Evolutionary conservation across 148 eudicot genomes (phyloP).

Genomic region (Fagopyrum tataricum): DNA sequence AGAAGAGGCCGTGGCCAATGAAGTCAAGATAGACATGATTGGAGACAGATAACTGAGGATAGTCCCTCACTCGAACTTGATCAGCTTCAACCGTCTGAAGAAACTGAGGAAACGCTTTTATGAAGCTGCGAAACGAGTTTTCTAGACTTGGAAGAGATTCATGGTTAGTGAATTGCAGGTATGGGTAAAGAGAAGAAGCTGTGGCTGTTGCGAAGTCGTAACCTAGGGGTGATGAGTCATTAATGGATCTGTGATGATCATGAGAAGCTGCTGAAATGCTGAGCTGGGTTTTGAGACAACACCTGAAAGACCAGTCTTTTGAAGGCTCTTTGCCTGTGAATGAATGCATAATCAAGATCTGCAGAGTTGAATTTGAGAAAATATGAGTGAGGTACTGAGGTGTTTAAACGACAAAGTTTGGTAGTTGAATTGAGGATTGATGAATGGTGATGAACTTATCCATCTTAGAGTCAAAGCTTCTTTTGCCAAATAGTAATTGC

Average conservation of each 20-base stretch:
- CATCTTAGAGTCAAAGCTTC: slow-evolving; percentile 1
- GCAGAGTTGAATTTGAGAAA: background rate
- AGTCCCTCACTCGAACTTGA: slow-evolving; percentile 42
- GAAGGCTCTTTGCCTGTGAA: slow-evolving; percentile 5
- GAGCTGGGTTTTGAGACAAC: slow-evolving; percentile 3
- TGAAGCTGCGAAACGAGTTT: slow-evolving; percentile 33
- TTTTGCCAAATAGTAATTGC: background rate
- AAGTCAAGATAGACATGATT: slow-evolving; percentile 69
- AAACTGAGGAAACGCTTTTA: slow-evolving; percentile 41
- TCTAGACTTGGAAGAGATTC: slow-evolving; percentile 55
- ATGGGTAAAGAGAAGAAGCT: slow-evolving; percentile 43
- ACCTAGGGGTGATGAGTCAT: background rate
- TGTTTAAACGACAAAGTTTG: background rate
- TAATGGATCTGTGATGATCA: slow-evolving; percentile 11
- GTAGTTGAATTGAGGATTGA: background rate
- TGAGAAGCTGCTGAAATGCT: slow-evolving; percentile 7
- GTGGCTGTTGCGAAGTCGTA: slow-evolving; percentile 38
- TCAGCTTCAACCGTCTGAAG: slow-evolving; percentile 48
- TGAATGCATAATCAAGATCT: background rate
- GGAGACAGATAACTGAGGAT: slow-evolving; percentile 36
- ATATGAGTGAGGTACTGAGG: background rate
- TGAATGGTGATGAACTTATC: background rate
- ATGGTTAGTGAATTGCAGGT: slow-evolving; percentile 54
- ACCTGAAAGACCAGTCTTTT: background rate
- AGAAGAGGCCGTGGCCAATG: slow-evolving; percentile 62